Base-by-base conservation (phyloP, 345 rosid species). In the Eucalyptus tenuipes region DNA sequence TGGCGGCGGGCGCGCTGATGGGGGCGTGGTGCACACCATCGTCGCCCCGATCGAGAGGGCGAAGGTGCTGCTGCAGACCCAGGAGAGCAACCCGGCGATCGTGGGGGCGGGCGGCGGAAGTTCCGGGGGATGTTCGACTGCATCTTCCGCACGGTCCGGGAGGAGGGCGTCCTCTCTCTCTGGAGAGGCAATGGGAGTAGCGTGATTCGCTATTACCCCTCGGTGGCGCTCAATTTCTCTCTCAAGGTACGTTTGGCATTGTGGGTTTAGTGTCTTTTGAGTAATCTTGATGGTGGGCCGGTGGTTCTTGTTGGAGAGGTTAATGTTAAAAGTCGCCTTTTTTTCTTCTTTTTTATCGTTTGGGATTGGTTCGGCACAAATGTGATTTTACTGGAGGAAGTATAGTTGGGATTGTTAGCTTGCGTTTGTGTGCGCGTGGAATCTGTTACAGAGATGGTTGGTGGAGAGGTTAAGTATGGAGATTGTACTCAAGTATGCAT, bases 101-200 rank as follows among this genome's bases (percentile, higher is more conserved):
- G 92, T 94, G 7, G 95, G 17, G 92, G 94, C 47, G 96, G 99
- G 31, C 93, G 93, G 71, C 91, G 89, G 91, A 94, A 92, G 91
- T 98, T 97, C 90, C 93, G 95, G 91, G 99, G 99, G 49, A 96
- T 97, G 99, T 37, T 95, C 53, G 99, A 98, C 94, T 95, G 97
- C 88, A 96, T 98, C 88, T 91, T 88, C 90, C 97, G 98, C 29
- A 98, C 97, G 1, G 94, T 97, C 20, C 92, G 93, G 48, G 99
- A 98, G 92, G 99, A 98, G 89, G 99, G 99, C 10, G 87, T 94
- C 88, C 90, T 95, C 11, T 98, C 99, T 53, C 92, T 98, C 8
- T 98, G 99, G 99, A 94, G 99, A 92, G 99, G 99, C 92, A 98
- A 98, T 89, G 99, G 98, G 48, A 98, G 96, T 87, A 94, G 98